Conservation (phyloP, 2,329 filamentous ascomycete species). For the Fusarium falciforme region DNA sequence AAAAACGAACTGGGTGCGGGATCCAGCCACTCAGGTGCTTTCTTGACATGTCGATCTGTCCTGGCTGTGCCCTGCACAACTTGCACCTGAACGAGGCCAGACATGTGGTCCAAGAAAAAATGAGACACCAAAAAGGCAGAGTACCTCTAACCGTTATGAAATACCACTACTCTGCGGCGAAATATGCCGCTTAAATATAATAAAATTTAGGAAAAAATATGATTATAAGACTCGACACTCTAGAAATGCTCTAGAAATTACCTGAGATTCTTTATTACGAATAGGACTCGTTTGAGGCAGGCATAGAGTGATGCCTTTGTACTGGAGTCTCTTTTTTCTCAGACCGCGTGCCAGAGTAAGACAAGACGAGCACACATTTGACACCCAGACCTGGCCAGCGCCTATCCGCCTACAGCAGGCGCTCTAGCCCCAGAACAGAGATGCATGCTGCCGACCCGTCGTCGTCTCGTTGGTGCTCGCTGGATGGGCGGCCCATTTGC, state of each 20-base stretch:
- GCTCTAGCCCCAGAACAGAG: constrained; percentile 28
- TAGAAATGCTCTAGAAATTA: no score
- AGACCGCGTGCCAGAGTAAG: constrained; percentile 6
- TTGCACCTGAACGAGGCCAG: constrained; percentile 35
- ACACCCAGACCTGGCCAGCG: constrained; percentile 36
- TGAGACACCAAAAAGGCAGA: no score
- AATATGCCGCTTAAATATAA: no score
- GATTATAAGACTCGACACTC: no score
- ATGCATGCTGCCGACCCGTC: constrained; percentile 40
- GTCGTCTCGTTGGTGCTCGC: constrained; percentile 22
- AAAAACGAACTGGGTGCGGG: constrained; percentile 7
- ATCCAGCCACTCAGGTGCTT: constrained; percentile 33
- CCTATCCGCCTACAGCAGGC: constrained; percentile 19
- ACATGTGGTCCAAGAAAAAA: no score
- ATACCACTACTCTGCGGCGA: no score
- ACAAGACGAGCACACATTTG: constrained; percentile 32
- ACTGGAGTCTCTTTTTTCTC: no score
- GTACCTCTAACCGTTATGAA: no score
- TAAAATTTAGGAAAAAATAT: no score
- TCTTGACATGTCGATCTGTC: constrained; percentile 39
- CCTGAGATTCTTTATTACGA: no score
- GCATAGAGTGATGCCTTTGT: no score
- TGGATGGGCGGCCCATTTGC: constrained; percentile 30
- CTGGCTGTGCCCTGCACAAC: constrained; percentile 39
- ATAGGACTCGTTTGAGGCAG: no score